Conservation (phyloP, 306 rosid species). For the Aeschynomene evenia region DNA sequence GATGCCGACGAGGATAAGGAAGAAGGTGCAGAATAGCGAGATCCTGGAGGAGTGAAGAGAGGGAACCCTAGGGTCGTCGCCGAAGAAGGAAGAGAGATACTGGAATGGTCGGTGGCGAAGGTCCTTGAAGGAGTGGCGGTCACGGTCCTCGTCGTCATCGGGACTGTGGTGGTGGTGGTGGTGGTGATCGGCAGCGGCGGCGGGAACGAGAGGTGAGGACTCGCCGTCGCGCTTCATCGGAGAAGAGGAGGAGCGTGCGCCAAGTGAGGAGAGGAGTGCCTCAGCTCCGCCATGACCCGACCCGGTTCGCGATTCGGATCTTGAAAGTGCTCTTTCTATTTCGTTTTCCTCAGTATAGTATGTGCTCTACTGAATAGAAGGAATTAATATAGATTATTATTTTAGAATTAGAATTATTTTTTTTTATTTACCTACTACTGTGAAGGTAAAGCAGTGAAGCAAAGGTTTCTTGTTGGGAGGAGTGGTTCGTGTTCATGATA, state of each 20-base stretch:
- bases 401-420: too few relatives aligned
- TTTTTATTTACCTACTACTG: neutral
- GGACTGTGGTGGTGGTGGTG: slow-evolving; percentile 32
- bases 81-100: slow-evolving; percentile 46
- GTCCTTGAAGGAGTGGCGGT: slow-evolving; percentile 69
- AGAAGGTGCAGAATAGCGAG: slow-evolving; percentile 46
- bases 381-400: too few relatives aligned
- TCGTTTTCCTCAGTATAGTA: neutral
- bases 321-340: neutral
- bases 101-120: slow-evolving; percentile 67
- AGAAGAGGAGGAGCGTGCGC: slow-evolving; percentile 69
- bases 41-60: slow-evolving; percentile 60
- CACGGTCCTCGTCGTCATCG: slow-evolving; percentile 43
- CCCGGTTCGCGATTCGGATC: slow-evolving; percentile 40
- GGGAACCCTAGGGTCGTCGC: slow-evolving; percentile 85
- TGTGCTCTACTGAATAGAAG: neutral
- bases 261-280: slow-evolving; percentile 75
- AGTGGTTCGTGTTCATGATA: neutral
- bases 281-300: slow-evolving; percentile 89
- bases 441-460: neutral
- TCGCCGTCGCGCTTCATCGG: slow-evolving; percentile 88
- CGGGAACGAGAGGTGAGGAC: slow-evolving; percentile 62
- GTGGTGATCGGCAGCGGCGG: neutral
- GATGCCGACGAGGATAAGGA: slow-evolving; percentile 47
- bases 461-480: neutral